Evolutionary conservation across 768 basidiomycete genomes (phyloP).

Genomic region (Cystofilobasidium bisporidii): DNA sequence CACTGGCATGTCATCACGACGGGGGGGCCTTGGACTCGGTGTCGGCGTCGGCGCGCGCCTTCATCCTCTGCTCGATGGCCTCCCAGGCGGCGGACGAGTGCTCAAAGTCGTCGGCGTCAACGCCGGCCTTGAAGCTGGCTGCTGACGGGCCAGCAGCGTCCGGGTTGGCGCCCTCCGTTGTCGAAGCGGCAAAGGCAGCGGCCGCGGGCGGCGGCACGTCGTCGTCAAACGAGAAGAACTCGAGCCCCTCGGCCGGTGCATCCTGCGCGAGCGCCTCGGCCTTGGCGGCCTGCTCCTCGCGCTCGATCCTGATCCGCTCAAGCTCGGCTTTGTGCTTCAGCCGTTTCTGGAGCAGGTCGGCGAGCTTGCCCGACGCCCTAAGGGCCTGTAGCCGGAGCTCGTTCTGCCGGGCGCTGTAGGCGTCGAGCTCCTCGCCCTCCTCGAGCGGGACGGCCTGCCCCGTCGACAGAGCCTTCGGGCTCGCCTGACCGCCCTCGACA

Average conservation of each 20-base stretch:
- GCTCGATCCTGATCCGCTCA: not conserved
- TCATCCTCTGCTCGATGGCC: not conserved
- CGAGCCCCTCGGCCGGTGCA: not conserved
- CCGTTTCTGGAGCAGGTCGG: not conserved
- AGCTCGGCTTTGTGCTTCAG: not conserved
- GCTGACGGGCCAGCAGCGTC: too few species aligned
- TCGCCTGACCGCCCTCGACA: not conserved
- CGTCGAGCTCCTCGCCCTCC: conserved; percentile 13
- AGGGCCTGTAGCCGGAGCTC: not conserved
- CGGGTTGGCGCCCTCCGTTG: not conserved
- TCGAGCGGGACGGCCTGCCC: conserved; percentile 11
- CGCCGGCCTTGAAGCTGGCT: too few species aligned
- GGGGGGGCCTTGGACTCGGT: not conserved
- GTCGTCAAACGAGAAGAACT: not conserved
- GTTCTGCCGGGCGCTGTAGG: not conserved
- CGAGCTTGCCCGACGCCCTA: not conserved
- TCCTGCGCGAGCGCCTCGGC: not conserved
- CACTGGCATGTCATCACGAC: not conserved
- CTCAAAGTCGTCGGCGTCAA: not conserved
- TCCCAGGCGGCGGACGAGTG: conserved; percentile 2
- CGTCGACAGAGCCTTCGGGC: not conserved
- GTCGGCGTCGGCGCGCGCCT: not conserved
- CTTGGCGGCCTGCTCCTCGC: not conserved
- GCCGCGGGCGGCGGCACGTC: not conserved
- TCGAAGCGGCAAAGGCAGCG: not conserved